Conservation (phyloP, 345 rosid genomes). For the Syzygium aqueum region DNA sequence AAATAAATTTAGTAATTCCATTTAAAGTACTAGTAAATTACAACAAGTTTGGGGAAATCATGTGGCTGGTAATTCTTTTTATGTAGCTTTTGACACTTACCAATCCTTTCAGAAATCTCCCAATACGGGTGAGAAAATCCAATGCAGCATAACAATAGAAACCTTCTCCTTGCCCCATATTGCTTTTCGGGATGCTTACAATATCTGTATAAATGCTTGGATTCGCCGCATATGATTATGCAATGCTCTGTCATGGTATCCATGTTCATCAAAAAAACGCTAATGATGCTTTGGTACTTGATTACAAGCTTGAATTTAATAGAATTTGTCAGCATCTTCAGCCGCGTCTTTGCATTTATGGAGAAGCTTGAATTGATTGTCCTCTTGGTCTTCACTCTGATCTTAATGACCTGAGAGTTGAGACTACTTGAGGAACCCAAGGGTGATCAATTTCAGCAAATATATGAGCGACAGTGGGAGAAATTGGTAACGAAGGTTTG, state of each 20-base stretch:
- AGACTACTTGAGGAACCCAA: neutral
- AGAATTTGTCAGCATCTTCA: neutral
- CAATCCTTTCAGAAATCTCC: neutral
- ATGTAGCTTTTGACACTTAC: too few species aligned
- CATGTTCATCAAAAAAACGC: neutral
- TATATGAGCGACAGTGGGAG: neutral
- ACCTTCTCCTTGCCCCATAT: neutral
- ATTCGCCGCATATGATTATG: neutral
- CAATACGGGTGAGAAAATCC: neutral
- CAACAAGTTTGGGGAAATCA: neutral
- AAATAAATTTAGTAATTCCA: neutral
- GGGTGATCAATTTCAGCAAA: neutral
- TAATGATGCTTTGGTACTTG: neutral
- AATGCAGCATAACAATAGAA: neutral
- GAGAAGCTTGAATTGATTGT: neutral
- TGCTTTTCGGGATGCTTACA: neutral
- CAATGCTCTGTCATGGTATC: neutral
- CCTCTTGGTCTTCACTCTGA: neutral
- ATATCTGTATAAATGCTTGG: neutral
- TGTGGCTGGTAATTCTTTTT: neutral
- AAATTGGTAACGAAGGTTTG: neutral
- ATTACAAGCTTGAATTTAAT: neutral
- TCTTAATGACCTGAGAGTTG: neutral
- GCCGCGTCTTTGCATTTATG: neutral
- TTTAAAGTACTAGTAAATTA: neutral